Evolutionary conservation across 345 rosid genomes (phyloP).

Genomic region (Toxicodendron radicans): DNA sequence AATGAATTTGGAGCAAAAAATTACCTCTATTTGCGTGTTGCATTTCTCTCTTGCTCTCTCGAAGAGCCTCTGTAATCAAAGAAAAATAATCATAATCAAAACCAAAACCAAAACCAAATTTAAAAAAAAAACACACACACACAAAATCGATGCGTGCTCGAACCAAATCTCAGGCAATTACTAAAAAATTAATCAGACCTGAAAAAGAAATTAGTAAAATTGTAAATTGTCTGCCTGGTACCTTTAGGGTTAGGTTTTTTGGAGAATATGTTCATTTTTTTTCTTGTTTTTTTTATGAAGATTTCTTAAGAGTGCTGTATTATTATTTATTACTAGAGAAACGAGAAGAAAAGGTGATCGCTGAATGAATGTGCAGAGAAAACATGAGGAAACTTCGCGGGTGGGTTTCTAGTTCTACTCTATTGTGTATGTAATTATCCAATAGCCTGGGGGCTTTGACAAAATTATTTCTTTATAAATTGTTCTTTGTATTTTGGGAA

Average conservation of each 20-base stretch:
- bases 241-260: slow-evolving; percentile 81
- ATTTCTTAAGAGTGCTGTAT: slow-evolving; percentile 2
- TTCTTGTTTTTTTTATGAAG: not conserved
- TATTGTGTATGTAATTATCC: not conserved
- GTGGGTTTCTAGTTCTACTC: slow-evolving; percentile 13
- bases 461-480: not conserved
- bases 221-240: slow-evolving; percentile 8
- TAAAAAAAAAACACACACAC: no score
- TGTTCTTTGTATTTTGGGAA: no score
- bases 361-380: slow-evolving; percentile 30
- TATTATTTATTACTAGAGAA: not conserved
- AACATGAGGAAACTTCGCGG: slow-evolving; percentile 15
- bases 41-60: slow-evolving; percentile 93
- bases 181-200: not conserved
- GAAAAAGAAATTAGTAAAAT: not conserved
- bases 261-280: slow-evolving; percentile 60
- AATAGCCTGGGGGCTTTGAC: not conserved
- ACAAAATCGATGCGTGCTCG: no score
- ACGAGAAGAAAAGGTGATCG: not conserved
- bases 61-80: slow-evolving; percentile 69
- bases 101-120: not conserved
- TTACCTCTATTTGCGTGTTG: slow-evolving; percentile 89
- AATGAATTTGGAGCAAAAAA: not conserved
- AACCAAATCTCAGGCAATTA: not conserved
- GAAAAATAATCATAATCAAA: not conserved